Evolutionary conservation across 2,329 filamentous ascomycete species (phyloP).

Genomic region (Thielaviopsis euricoi): DNA sequence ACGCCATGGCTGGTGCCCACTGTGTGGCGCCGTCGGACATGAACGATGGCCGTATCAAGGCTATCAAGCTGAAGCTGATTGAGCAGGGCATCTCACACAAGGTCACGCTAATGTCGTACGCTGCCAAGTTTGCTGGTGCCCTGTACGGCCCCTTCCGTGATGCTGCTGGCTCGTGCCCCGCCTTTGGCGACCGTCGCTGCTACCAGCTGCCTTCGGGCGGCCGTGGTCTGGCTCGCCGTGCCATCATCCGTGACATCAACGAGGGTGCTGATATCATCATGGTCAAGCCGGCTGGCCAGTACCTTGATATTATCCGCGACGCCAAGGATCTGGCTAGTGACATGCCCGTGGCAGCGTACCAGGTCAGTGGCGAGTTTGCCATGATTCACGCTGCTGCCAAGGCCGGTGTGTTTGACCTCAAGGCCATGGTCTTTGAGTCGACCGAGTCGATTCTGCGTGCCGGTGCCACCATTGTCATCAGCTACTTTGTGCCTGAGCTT

Average conservation of each 20-base stretch:
- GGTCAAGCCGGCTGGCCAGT: slow-evolving; percentile 95
- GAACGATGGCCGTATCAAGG: slow-evolving; percentile 94
- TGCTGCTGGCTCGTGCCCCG: slow-evolving; percentile 77
- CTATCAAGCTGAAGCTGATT: slow-evolving; percentile 95
- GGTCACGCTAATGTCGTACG: slow-evolving; percentile 91
- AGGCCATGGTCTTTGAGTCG: slow-evolving; percentile 85
- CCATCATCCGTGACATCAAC: slow-evolving; percentile 74
- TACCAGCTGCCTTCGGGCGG: slow-evolving; percentile 93
- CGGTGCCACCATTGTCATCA: slow-evolving; percentile 82
- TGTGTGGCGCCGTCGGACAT: slow-evolving; percentile 96
- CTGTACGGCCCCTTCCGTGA: slow-evolving; percentile 96
- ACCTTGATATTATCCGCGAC: slow-evolving; percentile 93
- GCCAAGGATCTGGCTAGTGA: slow-evolving; percentile 88
- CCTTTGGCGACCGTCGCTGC: slow-evolving; percentile 88
- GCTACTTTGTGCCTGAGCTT: slow-evolving; percentile 81
- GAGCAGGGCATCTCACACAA: slow-evolving; percentile 86
- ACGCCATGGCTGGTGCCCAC: slow-evolving; percentile 88
- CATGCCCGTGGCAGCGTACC: slow-evolving; percentile 86
- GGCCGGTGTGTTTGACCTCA: slow-evolving; percentile 89
- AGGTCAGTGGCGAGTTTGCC: slow-evolving; percentile 91
- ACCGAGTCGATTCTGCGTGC: slow-evolving; percentile 87
- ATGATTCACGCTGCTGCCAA: slow-evolving; percentile 96
- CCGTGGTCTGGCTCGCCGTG: slow-evolving; percentile 76
- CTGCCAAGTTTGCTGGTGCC: slow-evolving; percentile 93
- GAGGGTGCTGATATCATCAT: slow-evolving; percentile 98